A percentile compares a stretch with the other conserved stretches of the same genome.
phyloP scores from a whole-genome alignment of 2,329 filamentous ascomycete species.

The Penicillium sp. region DNA sequence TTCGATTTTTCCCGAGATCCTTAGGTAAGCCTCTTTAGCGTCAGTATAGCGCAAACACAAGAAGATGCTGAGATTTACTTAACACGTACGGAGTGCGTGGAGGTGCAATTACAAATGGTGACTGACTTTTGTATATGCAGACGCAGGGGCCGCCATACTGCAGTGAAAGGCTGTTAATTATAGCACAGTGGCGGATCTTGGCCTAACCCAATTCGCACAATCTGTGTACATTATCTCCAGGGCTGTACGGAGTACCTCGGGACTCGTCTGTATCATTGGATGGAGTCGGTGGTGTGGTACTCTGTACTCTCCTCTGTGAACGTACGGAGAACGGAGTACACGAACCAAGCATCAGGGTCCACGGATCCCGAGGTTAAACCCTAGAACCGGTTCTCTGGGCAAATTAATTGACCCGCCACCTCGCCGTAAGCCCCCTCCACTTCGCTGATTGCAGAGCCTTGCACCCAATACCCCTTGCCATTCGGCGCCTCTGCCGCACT shows the following conservation, averaged over 20 bases:
- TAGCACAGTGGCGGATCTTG: not conserved
- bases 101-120: not conserved
- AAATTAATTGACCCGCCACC: conserved; percentile 16
- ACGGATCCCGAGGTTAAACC: too few species aligned
- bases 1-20: not conserved
- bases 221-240: too few species aligned
- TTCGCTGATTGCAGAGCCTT: conserved; percentile 17
- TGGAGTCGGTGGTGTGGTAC: too few species aligned
- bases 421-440: conserved; percentile 20
- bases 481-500: conserved; percentile 9
- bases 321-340: too few species aligned
- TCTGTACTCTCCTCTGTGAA: too few species aligned
- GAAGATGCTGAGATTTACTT: not conserved
- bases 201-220: not conserved
- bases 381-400: conserved; percentile 16
- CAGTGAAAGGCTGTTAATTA: not conserved
- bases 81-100: not conserved
- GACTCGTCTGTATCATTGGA: too few species aligned
- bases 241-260: too few species aligned
- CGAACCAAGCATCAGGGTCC: not conserved
- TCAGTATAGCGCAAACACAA: not conserved
- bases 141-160: not conserved
- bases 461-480: conserved; percentile 25
- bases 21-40: not conserved
- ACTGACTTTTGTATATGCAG: not conserved